These are phyloP conservation scores for Colletotrichum agaves DNA, from an alignment of 2,329 filamentous ascomycete species.

Conservation along the genomic window DNA sequence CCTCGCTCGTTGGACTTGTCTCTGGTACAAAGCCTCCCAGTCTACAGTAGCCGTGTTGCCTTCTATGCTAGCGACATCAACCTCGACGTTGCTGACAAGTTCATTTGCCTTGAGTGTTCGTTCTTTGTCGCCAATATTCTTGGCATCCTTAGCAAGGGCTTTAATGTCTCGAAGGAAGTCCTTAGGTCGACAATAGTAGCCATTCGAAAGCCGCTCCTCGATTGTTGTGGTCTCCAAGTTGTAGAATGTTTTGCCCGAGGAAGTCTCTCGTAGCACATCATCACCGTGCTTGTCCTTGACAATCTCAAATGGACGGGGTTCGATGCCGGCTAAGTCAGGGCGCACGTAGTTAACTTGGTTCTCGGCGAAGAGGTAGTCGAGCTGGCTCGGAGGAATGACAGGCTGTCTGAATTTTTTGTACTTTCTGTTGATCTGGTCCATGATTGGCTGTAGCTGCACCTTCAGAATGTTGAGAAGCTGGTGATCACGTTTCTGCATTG, in stretches of 20 bases:
- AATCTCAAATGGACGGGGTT: conserved; percentile 81
- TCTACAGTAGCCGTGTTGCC: conserved; percentile 74
- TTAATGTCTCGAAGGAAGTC: conserved; percentile 93
- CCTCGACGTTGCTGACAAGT: conserved; percentile 90
- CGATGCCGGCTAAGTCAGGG: conserved; percentile 62
- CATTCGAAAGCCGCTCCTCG: conserved; percentile 95
- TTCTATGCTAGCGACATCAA: conserved; percentile 85
- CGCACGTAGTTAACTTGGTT: conserved; percentile 77
- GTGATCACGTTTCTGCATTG: conserved; percentile 83
- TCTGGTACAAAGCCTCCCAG: conserved; percentile 83
- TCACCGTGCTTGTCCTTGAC: conserved; percentile 82
- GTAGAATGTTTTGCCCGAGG: conserved; percentile 88
- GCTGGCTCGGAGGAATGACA: conserved; percentile 77
- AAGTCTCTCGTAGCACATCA: conserved; percentile 78
- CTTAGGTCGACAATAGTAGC: conserved; percentile 90
- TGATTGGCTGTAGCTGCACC: conserved; percentile 89
- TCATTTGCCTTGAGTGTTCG: conserved; percentile 89
- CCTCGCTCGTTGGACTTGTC: conserved; percentile 74
- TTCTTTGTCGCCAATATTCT: conserved; percentile 83
- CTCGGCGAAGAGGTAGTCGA: conserved; percentile 87
- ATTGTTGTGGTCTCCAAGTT: conserved; percentile 94
- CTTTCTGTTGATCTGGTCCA: conserved; percentile 94
- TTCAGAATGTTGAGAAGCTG: conserved; percentile 89
- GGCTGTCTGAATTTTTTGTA: conserved; percentile 90
- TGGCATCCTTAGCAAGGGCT: conserved; percentile 85